These are phyloP conservation scores for Cucurbita pepo DNA, from an alignment of 306 rosid species.

Conservation along the genomic window DNA sequence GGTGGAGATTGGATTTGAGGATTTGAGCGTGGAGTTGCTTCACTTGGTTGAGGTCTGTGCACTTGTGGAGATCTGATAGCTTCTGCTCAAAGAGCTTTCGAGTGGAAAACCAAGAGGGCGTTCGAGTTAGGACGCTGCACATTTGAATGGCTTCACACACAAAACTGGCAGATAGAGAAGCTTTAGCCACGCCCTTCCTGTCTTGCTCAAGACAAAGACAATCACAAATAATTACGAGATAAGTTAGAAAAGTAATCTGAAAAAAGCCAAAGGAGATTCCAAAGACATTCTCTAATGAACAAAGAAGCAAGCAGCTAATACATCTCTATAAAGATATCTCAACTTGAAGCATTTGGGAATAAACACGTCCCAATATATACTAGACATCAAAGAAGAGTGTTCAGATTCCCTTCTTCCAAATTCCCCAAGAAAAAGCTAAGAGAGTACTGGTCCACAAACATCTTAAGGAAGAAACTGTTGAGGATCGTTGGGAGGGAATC, in stretches of 20 bases:
- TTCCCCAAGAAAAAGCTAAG: no score
- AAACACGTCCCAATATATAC: no score
- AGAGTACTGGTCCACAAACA: no score
- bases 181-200: neutral
- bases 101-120: conserved; percentile 61
- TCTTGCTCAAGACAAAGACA: neutral
- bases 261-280: neutral
- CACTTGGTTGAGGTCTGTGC: conserved; percentile 29
- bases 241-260: neutral
- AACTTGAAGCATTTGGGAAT: no score
- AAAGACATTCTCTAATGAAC: neutral
- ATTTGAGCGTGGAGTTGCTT: conserved; percentile 70
- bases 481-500: no score
- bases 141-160: conserved; percentile 24
- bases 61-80: conserved; percentile 46
- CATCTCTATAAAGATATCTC: no score
- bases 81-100: conserved; percentile 60
- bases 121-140: conserved; percentile 28
- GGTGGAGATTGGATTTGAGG: conserved; percentile 49
- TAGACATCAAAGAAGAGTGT: no score
- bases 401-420: no score
- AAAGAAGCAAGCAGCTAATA: no score
- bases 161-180: neutral
- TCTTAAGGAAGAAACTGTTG: no score
- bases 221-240: neutral